Conservation (phyloP, 768 basidiomycete genomes). For the Pisolithus microcarpus region DNA sequence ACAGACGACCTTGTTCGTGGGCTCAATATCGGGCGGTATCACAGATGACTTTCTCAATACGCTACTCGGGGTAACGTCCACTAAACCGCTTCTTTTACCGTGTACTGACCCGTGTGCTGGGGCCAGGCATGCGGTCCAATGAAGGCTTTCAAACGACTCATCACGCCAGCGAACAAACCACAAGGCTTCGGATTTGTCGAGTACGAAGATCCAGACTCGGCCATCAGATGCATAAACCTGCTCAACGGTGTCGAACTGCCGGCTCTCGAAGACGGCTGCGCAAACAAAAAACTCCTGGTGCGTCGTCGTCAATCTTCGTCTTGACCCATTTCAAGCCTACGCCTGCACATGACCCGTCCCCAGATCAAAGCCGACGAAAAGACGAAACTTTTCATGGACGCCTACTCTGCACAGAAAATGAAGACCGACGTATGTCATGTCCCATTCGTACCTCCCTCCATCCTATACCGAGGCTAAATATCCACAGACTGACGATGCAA, state of each 20-base stretch:
- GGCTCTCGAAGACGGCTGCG: constrained; percentile 51
- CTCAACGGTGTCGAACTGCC: constrained; percentile 60
- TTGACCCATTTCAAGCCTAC: constrained; percentile 31
- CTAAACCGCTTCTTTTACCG: background rate
- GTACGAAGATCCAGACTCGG: constrained; percentile 89
- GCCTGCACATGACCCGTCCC: constrained; percentile 15
- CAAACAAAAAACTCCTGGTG: constrained; percentile 63
- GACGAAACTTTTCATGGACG: constrained; percentile 80
- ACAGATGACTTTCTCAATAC: constrained; percentile 74
- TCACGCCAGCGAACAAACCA: constrained; percentile 87
- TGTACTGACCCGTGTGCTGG: too few species aligned
- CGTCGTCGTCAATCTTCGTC: constrained; percentile 28
- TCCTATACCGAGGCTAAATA: background rate
- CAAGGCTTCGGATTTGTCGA: constrained; percentile 98
- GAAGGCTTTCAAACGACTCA: constrained; percentile 85
- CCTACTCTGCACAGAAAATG: constrained; percentile 74
- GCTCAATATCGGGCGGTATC: constrained; percentile 91
- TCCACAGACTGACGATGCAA: constrained; percentile 62
- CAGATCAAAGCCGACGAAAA: constrained; percentile 97
- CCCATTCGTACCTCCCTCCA: background rate
- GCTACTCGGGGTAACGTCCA: constrained; percentile 61
- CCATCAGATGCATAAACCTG: constrained; percentile 65
- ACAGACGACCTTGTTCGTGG: constrained; percentile 78
- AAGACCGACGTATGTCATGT: constrained; percentile 62
- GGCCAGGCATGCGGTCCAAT: constrained; percentile 47